These are phyloP conservation scores for Cercospora nicotianae DNA, from an alignment of 2,329 filamentous ascomycete species.

Conservation along the genomic window DNA sequence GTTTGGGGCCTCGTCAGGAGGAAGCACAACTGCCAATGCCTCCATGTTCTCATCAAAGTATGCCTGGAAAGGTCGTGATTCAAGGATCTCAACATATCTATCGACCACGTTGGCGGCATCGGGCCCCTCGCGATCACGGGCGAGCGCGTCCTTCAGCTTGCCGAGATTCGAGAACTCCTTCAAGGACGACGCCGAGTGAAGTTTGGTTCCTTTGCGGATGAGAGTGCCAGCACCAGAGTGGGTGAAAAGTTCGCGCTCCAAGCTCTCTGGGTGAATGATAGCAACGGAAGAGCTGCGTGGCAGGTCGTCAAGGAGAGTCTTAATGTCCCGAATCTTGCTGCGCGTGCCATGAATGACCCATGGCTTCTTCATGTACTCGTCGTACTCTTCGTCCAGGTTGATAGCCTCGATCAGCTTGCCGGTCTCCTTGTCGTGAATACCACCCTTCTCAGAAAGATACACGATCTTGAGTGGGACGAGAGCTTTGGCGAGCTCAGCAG, in stretches of 20 bases:
- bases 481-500: constrained; percentile 84
- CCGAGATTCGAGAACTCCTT: constrained; percentile 73
- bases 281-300: constrained; percentile 92
- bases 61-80: constrained; percentile 77
- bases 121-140: constrained; percentile 77
- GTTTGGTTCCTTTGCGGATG: constrained; percentile 87
- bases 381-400: constrained; percentile 95
- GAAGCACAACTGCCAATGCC: constrained; percentile 83
- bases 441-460: constrained; percentile 97
- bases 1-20: constrained; percentile 64
- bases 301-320: constrained; percentile 83
- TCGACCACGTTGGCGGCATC: constrained; percentile 83
- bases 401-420: constrained; percentile 95
- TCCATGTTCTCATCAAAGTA: constrained; percentile 96
- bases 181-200: constrained; percentile 70
- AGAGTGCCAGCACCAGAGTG: constrained; percentile 92
- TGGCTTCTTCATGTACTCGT: constrained; percentile 84
- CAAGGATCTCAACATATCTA: constrained; percentile 77
- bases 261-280: constrained; percentile 92
- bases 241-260: constrained; percentile 96
- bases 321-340: constrained; percentile 97
- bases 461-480: constrained; percentile 96
- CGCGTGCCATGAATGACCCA: constrained; percentile 96
- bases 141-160: constrained; percentile 76
- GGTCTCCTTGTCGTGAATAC: constrained; percentile 89